Conservation (phyloP, 306 rosid species). For the Dryas drummondii region DNA sequence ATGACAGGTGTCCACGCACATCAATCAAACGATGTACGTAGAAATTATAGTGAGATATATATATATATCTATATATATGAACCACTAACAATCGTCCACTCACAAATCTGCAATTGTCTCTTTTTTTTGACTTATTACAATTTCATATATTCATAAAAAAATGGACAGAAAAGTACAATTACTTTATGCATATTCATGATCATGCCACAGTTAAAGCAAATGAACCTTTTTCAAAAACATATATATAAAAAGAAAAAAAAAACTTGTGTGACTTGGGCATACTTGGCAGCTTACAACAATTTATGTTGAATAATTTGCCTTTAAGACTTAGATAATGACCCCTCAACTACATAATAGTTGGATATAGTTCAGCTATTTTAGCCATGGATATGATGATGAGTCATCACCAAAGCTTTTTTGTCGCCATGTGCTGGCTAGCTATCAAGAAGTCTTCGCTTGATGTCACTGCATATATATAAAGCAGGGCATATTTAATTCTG, state of each 20-base stretch:
- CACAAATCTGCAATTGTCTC: too few relatives aligned
- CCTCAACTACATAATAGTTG: constrained; percentile 17
- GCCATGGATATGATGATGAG: constrained; percentile 10
- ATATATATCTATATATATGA: too few relatives aligned
- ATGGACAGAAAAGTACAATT: not conserved
- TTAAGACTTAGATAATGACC: constrained; percentile 10
- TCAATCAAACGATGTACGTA: too few relatives aligned
- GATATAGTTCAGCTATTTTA: constrained; percentile 20
- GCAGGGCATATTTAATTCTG: not conserved
- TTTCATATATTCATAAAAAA: not conserved
- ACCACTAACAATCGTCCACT: too few relatives aligned
- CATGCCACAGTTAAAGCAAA: not conserved
- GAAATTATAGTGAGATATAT: too few relatives aligned
- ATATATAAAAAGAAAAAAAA: not conserved
- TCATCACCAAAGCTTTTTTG: constrained; percentile 12
- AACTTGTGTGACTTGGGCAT: not conserved
- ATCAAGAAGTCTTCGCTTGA: constrained; percentile 22
- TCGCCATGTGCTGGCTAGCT: constrained; percentile 3
- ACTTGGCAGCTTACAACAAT: not conserved
- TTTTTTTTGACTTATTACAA: not conserved
- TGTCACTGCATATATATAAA: not conserved
- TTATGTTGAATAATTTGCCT: constrained; percentile 6
- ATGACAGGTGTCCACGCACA: too few relatives aligned
- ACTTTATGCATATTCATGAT: not conserved
- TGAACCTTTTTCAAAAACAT: not conserved